Evolutionary conservation across 1,284 basidiomycete species (phyloP).

Genomic region (Ceratobasidium sp.): DNA sequence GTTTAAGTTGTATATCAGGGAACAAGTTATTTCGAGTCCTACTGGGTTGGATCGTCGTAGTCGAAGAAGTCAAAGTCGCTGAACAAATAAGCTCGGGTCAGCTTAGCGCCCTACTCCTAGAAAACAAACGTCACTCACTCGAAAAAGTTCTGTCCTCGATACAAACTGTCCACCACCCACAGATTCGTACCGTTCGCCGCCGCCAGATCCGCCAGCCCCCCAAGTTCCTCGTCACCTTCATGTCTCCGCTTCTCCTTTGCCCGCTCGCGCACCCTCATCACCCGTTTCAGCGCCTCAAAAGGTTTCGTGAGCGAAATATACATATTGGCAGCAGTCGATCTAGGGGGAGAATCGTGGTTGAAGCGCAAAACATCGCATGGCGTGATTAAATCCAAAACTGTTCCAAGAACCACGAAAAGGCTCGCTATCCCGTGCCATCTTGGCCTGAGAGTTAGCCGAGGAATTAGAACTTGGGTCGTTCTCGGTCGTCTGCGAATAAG

Average conservation of each 20-base stretch:
- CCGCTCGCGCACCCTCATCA: not conserved
- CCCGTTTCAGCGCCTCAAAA: not conserved
- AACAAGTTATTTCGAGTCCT: constrained; percentile 41
- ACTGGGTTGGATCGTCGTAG: constrained; percentile 39
- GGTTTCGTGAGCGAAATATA: constrained; percentile 18
- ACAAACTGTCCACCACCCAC: constrained; percentile 46
- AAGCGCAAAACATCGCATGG: constrained; percentile 14
- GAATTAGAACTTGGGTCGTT: not conserved
- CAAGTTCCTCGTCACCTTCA: constrained; percentile 4
- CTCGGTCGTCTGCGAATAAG: not conserved
- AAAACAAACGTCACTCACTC: constrained; percentile 44
- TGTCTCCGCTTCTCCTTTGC: constrained; percentile 14
- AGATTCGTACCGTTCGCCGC: constrained; percentile 17
- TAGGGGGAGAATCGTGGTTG: constrained; percentile 11
- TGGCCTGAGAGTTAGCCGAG: constrained; percentile 15
- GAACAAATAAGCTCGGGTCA: constrained; percentile 2
- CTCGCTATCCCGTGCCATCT: constrained; percentile 35
- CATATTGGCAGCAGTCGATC: constrained; percentile 2
- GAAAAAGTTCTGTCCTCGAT: constrained; percentile 48
- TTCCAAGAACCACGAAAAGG: constrained; percentile 44
- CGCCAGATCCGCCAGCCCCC: not conserved
- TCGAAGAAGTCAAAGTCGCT: constrained; percentile 40
- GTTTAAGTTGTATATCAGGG: constrained; percentile 12
- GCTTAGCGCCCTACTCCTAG: not conserved
- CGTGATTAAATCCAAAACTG: constrained; percentile 14